phyloP scores from a whole-genome alignment of 495 filamentous ascomycete genomes.

The Aspergillus bertholletiae region DNA sequence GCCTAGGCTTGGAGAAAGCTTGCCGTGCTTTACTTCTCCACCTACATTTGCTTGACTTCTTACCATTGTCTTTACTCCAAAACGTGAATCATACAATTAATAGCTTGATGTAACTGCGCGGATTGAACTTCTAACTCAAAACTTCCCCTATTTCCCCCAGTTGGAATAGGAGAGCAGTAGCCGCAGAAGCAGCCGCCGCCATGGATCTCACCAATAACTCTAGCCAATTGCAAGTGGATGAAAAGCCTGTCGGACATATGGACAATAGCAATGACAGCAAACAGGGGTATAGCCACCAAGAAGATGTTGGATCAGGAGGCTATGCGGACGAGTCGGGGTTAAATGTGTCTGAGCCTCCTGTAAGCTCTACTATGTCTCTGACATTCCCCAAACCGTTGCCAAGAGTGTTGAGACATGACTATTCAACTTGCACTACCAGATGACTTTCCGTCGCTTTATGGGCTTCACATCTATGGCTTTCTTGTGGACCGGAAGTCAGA shows the following conservation, averaged over 20 bases:
- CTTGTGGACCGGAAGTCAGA: constrained; percentile 63
- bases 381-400: constrained; percentile 11
- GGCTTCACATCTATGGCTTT: constrained; percentile 62
- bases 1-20: background rate
- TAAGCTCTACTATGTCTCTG: background rate
- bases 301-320: constrained; percentile 13
- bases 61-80: background rate
- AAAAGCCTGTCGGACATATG: constrained; percentile 21
- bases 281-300: constrained; percentile 22
- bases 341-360: constrained; percentile 13
- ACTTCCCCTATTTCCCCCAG: background rate
- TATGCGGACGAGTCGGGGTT: constrained; percentile 21
- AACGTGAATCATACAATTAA: background rate
- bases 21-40: background rate
- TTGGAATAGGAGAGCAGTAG: no score
- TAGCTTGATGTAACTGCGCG: background rate
- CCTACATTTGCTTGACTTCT: background rate
- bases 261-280: constrained; percentile 17
- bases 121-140: background rate
- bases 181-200: background rate
- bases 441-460: constrained; percentile 56
- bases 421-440: constrained; percentile 25
- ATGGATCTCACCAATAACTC: constrained; percentile 11
- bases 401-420: constrained; percentile 2
- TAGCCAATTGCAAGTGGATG: constrained; percentile 17